Evolutionary conservation across 805 yeast species (phyloP), one percentile per base, ranked within the genome.

Genomic region (Metschnikowia rubicola): DNA sequence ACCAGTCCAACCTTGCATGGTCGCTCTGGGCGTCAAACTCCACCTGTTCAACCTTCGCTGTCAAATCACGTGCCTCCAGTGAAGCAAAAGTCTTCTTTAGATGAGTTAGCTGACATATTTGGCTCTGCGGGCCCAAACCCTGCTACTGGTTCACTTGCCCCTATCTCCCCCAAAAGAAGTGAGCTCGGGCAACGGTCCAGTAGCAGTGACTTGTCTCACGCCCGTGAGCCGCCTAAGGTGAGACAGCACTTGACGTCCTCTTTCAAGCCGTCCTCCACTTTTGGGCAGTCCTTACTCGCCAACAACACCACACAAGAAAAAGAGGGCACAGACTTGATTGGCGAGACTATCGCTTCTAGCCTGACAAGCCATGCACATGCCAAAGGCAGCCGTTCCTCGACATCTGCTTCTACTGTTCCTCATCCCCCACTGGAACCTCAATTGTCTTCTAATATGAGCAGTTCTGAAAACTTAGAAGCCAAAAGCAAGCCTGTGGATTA

Each of bases 231-330:
- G 21, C 73, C 75, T 21, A 66, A 62, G 50, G 63, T 64, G 11
- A 65, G 73, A 37, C 58, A 56, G 19, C 59, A 56, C 15, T 57
- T 70, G 60, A 52, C 72, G 51, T 60, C 64, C 54, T 59, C 77
- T 50, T 92, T 91, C 67, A 85, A 80, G 44, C 97, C 97, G 32
- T 76, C 90, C 13, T 89, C 97, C 0, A 68, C 78, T 10, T 92
- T 91, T 72, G 98, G 98, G 30, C 96, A 86, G 67, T 77, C 77
- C 32, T 74, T 91, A 44, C 59, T 75, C 44, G 58, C 62, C 7
- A 63, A 66, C 37, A 64, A 61, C 35, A 53, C 49, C 8, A 37
- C 48, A 19, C 35, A 37, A 50, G 2, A 54, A 9, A 62, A 21
- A 15, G 43, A 42, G 11, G 40, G 35, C 5, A 17, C 42, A 11